Conservation (phyloP, 208 protist genomes). For the Lotmaria passim region DNA sequence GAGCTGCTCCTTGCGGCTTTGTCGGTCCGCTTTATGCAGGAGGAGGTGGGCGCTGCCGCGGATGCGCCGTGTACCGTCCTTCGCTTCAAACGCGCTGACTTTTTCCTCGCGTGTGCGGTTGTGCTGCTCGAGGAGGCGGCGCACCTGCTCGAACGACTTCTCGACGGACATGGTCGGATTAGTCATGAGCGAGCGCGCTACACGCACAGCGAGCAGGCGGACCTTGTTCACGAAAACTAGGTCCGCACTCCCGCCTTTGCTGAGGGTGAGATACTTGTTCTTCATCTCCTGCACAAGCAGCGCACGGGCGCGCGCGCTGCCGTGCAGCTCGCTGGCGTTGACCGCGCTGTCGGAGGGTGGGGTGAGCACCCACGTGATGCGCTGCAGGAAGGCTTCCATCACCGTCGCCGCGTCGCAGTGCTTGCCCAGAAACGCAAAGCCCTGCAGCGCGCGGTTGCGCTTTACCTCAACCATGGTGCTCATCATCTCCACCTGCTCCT, state of each 20-base stretch:
- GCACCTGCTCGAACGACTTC: slow-evolving; percentile 64
- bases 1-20: slow-evolving; percentile 62
- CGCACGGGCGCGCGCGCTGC: slow-evolving; percentile 65
- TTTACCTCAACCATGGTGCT: slow-evolving; percentile 93
- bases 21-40: slow-evolving; percentile 53
- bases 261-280: slow-evolving; percentile 76
- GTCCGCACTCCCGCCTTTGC: slow-evolving; percentile 78
- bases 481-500: slow-evolving; percentile 92
- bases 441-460: slow-evolving; percentile 81
- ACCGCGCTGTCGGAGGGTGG: slow-evolving; percentile 58
- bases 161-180: slow-evolving; percentile 88
- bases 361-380: slow-evolving; percentile 87
- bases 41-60: slow-evolving; percentile 78
- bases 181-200: slow-evolving; percentile 83
- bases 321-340: slow-evolving; percentile 48
- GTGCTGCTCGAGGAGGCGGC: slow-evolving; percentile 67
- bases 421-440: slow-evolving; percentile 83
- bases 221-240: slow-evolving; percentile 89
- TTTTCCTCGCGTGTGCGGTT: slow-evolving; percentile 81
- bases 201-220: slow-evolving; percentile 73
- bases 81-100: slow-evolving; percentile 85
- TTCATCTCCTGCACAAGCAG: slow-evolving; percentile 74
- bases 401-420: slow-evolving; percentile 72
- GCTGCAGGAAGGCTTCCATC: slow-evolving; percentile 80
- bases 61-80: slow-evolving; percentile 87